Conservation (phyloP, 805 yeast genomes). For the Metschnikowia matae region DNA sequence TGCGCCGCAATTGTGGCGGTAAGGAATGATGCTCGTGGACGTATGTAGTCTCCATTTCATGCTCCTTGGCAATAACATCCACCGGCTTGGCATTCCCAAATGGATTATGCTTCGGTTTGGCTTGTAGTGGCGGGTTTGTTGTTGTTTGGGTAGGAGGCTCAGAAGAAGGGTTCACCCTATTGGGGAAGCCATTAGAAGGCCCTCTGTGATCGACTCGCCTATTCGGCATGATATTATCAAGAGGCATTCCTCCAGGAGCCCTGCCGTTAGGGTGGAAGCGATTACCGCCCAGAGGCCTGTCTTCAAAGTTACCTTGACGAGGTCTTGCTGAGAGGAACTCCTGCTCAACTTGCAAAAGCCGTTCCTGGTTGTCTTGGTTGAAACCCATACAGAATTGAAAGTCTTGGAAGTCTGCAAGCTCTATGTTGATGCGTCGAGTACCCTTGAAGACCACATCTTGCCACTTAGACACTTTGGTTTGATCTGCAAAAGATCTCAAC, state of each 20-base stretch:
- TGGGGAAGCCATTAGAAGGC: neutral
- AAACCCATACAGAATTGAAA: constrained; percentile 38
- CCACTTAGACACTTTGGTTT: constrained; percentile 60
- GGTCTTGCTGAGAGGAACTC: constrained; percentile 25
- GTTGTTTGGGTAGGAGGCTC: neutral
- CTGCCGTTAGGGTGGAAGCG: constrained; percentile 4
- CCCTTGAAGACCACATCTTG: constrained; percentile 50
- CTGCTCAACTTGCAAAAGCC: constrained; percentile 28
- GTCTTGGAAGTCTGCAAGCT: constrained; percentile 38
- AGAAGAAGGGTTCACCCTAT: neutral
- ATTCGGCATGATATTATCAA: constrained; percentile 8
- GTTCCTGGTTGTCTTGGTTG: constrained; percentile 32
- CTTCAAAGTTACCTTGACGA: constrained; percentile 11
- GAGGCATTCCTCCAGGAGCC: constrained; percentile 15
- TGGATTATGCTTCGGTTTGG: constrained; percentile 51
- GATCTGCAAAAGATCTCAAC: constrained; percentile 45
- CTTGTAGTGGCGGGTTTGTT: neutral
- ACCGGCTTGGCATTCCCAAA: constrained; percentile 87
- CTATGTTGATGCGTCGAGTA: constrained; percentile 36
- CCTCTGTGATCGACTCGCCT: neutral
- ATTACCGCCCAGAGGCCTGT: constrained; percentile 5
- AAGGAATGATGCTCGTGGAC: neutral
- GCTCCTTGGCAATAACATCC: constrained; percentile 61
- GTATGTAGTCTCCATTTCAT: constrained; percentile 48
- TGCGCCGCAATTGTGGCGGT: constrained; percentile 2